These are phyloP conservation scores for Kwoniella botswanensis DNA, from an alignment of 768 basidiomycete genomes.

Conservation along the genomic window DNA sequence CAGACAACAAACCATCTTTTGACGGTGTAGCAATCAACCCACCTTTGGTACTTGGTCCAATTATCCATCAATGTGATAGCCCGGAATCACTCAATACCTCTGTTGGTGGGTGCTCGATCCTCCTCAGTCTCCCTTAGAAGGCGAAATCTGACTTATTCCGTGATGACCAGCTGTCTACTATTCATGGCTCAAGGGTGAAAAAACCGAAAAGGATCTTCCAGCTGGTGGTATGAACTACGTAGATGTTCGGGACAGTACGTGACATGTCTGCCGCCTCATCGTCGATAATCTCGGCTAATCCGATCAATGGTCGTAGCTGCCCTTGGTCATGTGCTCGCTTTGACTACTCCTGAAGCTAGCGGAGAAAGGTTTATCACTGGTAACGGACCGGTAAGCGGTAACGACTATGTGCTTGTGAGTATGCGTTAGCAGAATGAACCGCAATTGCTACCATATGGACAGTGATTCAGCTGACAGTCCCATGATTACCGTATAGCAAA, in stretches of 20 bases:
- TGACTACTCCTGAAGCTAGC: slow-evolving; percentile 64
- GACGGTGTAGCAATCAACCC: slow-evolving; percentile 56
- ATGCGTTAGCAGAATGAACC: background rate
- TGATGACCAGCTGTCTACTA: slow-evolving; percentile 40
- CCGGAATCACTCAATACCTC: slow-evolving; percentile 60
- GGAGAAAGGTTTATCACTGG: slow-evolving; percentile 67
- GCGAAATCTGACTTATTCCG: background rate
- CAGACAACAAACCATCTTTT: slow-evolving; percentile 53
- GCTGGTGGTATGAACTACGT: slow-evolving; percentile 45
- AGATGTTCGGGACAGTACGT: slow-evolving; percentile 49
- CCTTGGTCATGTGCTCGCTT: slow-evolving; percentile 64
- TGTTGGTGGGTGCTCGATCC: slow-evolving; percentile 32
- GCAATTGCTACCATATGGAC: background rate
- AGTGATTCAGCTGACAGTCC: background rate
- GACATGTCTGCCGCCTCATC: too few species aligned
- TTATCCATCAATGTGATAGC: slow-evolving; percentile 59
- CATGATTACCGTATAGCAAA: background rate
- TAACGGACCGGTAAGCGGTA: slow-evolving; percentile 51
- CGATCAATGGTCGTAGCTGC: slow-evolving; percentile 61
- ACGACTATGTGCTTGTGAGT: slow-evolving; percentile 53
- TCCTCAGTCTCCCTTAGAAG: background rate
- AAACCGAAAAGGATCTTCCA: slow-evolving; percentile 51
- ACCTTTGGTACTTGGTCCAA: slow-evolving; percentile 57
- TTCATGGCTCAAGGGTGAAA: slow-evolving; percentile 48
- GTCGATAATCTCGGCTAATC: background rate